phyloP scores from a whole-genome alignment of 768 basidiomycete genomes.

The Naematelia encephala region DNA sequence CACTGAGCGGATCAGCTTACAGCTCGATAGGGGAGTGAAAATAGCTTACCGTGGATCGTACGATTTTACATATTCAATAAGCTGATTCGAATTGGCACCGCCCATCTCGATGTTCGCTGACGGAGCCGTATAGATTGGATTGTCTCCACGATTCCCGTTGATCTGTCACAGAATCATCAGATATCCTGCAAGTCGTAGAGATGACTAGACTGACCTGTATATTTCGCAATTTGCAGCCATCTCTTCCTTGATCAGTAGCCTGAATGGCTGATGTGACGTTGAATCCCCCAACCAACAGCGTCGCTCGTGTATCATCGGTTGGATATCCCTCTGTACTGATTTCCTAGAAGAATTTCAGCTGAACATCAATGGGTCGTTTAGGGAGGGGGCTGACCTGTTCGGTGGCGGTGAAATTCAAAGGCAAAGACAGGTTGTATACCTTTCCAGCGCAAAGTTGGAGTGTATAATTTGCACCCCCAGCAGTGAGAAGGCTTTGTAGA shows the following conservation, averaged over 20 bases:
- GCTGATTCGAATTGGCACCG: slow-evolving; percentile 65
- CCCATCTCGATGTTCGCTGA: slow-evolving; percentile 85
- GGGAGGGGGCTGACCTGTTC: slow-evolving; percentile 1
- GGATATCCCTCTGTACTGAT: slow-evolving; percentile 79
- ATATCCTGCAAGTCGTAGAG: not conserved
- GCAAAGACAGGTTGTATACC: slow-evolving; percentile 64
- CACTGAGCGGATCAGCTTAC: slow-evolving; percentile 44
- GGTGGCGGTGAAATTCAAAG: slow-evolving; percentile 62
- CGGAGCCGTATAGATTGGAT: slow-evolving; percentile 56
- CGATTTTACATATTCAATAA: slow-evolving; percentile 72
- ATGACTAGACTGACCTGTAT: slow-evolving; percentile 62
- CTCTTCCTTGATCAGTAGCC: slow-evolving; percentile 59
- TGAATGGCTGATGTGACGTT: slow-evolving; percentile 61
- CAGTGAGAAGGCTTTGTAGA: slow-evolving; percentile 24
- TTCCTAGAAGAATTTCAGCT: slow-evolving; percentile 58
- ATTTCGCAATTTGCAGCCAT: slow-evolving; percentile 64
- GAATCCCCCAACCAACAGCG: slow-evolving; percentile 63
- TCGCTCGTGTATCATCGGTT: slow-evolving; percentile 63
- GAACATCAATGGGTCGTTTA: not conserved
- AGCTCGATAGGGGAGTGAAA: not conserved
- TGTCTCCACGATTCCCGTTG: slow-evolving; percentile 65
- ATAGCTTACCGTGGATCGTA: slow-evolving; percentile 58
- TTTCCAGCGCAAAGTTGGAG: slow-evolving; percentile 65
- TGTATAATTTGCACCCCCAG: slow-evolving; percentile 56
- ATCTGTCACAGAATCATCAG: slow-evolving; percentile 55